Evolutionary conservation across 1,284 basidiomycete genomes (phyloP).

Genomic region (Microbotryum scabiosae): DNA sequence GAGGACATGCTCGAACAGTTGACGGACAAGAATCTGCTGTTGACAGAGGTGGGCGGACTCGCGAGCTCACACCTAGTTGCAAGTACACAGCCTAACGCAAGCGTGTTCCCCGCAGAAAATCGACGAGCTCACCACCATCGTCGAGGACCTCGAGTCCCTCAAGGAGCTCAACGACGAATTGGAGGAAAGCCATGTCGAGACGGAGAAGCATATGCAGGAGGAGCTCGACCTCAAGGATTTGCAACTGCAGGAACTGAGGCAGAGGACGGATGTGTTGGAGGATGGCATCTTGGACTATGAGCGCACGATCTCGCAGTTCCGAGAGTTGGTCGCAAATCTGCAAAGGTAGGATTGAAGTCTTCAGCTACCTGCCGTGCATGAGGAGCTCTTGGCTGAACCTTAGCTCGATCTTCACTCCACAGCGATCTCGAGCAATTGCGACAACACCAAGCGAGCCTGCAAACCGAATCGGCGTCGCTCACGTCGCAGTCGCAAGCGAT

Average conservation of each 20-base stretch:
- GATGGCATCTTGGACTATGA: conserved; percentile 76
- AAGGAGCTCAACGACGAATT: conserved; percentile 95
- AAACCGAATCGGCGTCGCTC: conserved; percentile 64
- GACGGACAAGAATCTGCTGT: conserved; percentile 84
- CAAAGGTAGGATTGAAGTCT: too few species aligned
- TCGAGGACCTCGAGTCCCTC: conserved; percentile 80
- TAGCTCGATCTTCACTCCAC: conserved; percentile 1
- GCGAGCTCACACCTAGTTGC: neutral
- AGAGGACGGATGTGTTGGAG: conserved; percentile 60
- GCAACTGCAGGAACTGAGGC: conserved; percentile 58
- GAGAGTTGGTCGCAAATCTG: conserved; percentile 73
- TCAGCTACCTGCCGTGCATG: too few species aligned
- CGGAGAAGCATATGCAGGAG: conserved; percentile 82
- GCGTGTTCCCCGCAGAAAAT: conserved; percentile 57
- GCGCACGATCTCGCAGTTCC: conserved; percentile 76
- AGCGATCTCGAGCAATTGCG: conserved; percentile 78
- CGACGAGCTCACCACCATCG: conserved; percentile 88
- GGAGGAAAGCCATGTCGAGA: conserved; percentile 91
- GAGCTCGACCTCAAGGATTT: conserved; percentile 70
- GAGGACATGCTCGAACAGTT: conserved; percentile 94
- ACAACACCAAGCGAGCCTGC: conserved; percentile 70
- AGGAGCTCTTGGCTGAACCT: too few species aligned
- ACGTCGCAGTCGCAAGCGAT: conserved; percentile 68
- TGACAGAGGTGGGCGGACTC: conserved; percentile 61
- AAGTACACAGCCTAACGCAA: too few species aligned